Percentiles rank a stretch among this genome's conserved stretches.
phyloP scores from a whole-genome alignment of 2,329 filamentous ascomycete genomes.

The Xylariomycetidae sp. region DNA sequence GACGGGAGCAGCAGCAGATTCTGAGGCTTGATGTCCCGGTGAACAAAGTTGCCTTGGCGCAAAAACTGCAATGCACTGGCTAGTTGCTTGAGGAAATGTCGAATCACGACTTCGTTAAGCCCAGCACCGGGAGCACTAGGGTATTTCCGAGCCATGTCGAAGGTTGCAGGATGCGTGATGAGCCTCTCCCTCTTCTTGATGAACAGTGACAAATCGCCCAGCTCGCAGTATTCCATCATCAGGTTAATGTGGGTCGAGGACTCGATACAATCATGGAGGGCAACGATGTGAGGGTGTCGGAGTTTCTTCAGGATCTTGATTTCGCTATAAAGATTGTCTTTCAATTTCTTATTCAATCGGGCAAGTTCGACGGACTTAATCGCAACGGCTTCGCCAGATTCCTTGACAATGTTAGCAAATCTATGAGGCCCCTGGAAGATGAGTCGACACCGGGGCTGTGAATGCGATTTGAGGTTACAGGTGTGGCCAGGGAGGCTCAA shows the following conservation, averaged over 20 bases:
- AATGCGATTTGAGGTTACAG: too few relatives aligned
- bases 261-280: constrained; percentile 90
- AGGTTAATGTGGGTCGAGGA: constrained; percentile 85
- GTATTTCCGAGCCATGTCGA: constrained; percentile 90
- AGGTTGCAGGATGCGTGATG: constrained; percentile 70
- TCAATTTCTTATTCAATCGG: constrained; percentile 91
- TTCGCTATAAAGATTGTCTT: constrained; percentile 91
- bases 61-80: constrained; percentile 88
- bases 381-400: constrained; percentile 75
- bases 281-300: constrained; percentile 93
- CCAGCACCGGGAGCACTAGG: constrained; percentile 76
- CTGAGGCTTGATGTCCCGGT: constrained; percentile 96
- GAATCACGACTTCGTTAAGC: constrained; percentile 92
- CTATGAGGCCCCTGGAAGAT: too few relatives aligned
- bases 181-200: constrained; percentile 90
- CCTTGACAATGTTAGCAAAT: constrained; percentile 41
- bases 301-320: constrained; percentile 92
- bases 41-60: constrained; percentile 77
- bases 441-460: too few relatives aligned
- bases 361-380: constrained; percentile 93
- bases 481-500: too few relatives aligned
- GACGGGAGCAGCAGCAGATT: constrained; percentile 88
- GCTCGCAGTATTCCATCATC: constrained; percentile 97
- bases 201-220: constrained; percentile 90
- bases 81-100: constrained; percentile 94